These are phyloP conservation scores for Agapanthus africanus DNA, from an alignment of 106 monocot genomes.

Conservation along the genomic window DNA sequence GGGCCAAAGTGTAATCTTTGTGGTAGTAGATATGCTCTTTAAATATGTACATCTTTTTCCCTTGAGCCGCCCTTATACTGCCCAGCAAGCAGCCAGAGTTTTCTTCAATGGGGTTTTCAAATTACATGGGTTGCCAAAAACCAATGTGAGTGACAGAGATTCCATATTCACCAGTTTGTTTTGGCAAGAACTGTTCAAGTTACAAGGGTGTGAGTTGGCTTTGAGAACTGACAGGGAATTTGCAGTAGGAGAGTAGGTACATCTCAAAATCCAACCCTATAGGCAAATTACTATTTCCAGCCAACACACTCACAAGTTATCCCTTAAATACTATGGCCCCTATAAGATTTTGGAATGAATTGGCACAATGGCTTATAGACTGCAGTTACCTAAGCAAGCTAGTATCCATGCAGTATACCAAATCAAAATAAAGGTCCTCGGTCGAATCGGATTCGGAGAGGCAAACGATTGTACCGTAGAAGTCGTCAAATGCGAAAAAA, in stretches of 20 bases:
- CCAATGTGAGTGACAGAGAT: neutral
- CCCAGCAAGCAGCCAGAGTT: neutral
- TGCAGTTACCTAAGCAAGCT: neutral
- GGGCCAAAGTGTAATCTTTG: neutral
- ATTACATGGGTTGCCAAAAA: too few species aligned
- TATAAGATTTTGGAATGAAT: neutral
- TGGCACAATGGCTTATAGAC: neutral
- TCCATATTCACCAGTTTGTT: neutral
- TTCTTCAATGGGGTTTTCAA: neutral
- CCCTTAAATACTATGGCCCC: neutral
- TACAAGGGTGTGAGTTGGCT: too few species aligned
- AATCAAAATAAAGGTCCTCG: too few species aligned
- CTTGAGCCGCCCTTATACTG: neutral
- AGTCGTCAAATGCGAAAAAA: too few species aligned
- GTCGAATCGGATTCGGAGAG: too few species aligned
- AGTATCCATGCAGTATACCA: neutral
- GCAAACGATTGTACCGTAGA: too few species aligned
- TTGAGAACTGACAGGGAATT: neutral
- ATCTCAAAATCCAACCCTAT: slow-evolving; percentile 13
- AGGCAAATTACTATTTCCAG: neutral
- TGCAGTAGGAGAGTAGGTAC: neutral
- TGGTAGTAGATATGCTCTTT: neutral
- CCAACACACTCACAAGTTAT: neutral
- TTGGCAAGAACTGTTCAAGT: neutral
- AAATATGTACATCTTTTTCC: slow-evolving; percentile 1